Conservation (phyloP, 2,329 filamentous ascomycete genomes). For the Colletotrichum neosansevieriae region DNA sequence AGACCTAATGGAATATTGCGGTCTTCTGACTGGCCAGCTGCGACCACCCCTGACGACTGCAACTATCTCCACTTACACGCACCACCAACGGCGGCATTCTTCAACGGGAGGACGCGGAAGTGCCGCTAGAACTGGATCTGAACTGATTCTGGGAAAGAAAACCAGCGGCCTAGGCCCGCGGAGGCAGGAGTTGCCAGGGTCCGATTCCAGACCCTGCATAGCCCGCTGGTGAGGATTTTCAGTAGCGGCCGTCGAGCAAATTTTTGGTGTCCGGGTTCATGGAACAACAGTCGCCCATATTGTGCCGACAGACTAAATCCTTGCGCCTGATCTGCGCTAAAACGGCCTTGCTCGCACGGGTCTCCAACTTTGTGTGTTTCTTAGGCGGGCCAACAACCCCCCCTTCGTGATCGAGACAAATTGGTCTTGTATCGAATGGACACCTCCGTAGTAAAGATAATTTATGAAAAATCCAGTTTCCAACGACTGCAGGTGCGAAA, state of each 20-base stretch:
- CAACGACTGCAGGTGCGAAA: not conserved
- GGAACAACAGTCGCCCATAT: not conserved
- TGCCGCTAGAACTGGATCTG: not conserved
- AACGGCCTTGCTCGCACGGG: not conserved
- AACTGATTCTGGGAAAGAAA: not conserved
- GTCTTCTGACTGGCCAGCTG: constrained; percentile 10
- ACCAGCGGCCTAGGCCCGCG: not conserved
- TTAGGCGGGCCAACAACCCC: not conserved
- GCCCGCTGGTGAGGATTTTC: not conserved
- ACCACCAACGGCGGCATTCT: no score
- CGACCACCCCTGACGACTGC: constrained; percentile 9
- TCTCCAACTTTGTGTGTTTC: not conserved
- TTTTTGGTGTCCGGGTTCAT: not conserved
- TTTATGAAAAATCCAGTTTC: no score
- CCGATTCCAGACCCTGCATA: not conserved
- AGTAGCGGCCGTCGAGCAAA: not conserved
- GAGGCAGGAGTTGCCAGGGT: not conserved
- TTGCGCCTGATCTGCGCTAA: not conserved
- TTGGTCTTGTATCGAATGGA: not conserved
- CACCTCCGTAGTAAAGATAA: no score
- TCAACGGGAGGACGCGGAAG: no score
- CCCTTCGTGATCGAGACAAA: not conserved
- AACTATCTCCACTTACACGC: no score
- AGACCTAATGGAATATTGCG: constrained; percentile 6
- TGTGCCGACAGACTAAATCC: not conserved